Evolutionary conservation across 352 stramenopile genomes (phyloP).

Genomic region (Phytophthora sansomeana): DNA sequence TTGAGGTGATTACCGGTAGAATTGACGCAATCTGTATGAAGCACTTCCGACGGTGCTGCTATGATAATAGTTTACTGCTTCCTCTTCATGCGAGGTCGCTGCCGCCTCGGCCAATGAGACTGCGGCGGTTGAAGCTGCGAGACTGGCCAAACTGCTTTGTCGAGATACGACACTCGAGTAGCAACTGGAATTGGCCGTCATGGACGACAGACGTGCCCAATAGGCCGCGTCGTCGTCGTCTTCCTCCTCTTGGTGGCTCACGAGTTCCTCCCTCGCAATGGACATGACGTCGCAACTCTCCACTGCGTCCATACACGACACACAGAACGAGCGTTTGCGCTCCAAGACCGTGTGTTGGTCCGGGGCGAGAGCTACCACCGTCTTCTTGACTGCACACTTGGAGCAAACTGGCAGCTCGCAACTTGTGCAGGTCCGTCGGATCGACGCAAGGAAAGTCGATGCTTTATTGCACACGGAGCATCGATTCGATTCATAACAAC

Average conservation of each 20-base stretch:
- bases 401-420: conserved; percentile 45
- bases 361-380: conserved; percentile 43
- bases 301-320: conserved; percentile 35
- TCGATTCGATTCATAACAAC: conserved; percentile 1
- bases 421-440: conserved; percentile 40
- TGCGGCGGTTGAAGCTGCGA: conserved; percentile 31
- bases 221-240: conserved; percentile 32
- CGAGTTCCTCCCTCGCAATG: conserved; percentile 46
- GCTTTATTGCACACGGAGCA: conserved; percentile 39
- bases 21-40: background rate
- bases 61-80: background rate
- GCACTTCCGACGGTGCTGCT: conserved; percentile 30
- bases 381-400: conserved; percentile 46
- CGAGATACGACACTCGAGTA: conserved; percentile 37
- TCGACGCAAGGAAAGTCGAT: conserved; percentile 32
- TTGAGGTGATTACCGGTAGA: background rate
- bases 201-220: conserved; percentile 36
- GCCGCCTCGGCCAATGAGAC: conserved; percentile 21
- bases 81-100: conserved; percentile 20
- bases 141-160: conserved; percentile 33
- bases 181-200: conserved; percentile 37
- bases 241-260: conserved; percentile 28
- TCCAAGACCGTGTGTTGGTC: conserved; percentile 46
- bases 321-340: conserved; percentile 44
- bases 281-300: conserved; percentile 35